These are phyloP conservation scores for Rhizophagus clarus DNA, from an alignment of 192 early-diverging fungal species.

Conservation along the genomic window DNA sequence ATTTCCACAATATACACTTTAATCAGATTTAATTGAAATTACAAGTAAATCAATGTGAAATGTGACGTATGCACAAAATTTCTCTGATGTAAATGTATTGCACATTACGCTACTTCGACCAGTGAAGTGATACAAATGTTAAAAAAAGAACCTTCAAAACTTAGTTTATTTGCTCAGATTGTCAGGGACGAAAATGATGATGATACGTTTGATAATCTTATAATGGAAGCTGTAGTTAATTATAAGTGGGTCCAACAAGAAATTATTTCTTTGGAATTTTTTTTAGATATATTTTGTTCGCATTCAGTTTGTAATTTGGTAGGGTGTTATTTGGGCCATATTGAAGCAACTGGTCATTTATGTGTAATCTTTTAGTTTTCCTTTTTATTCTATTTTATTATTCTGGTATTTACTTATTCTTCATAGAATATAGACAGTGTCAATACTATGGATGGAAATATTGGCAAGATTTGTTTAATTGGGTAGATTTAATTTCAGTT, in stretches of 20 bases:
- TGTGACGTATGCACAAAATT: too few relatives aligned
- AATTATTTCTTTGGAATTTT: not conserved
- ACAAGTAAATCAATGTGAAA: too few relatives aligned
- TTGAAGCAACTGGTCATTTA: not conserved
- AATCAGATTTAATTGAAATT: too few relatives aligned
- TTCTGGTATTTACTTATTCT: not conserved
- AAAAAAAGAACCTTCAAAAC: not conserved
- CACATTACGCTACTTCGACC: too few relatives aligned
- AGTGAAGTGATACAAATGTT: too few relatives aligned
- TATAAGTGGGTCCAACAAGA: not conserved
- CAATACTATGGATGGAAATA: not conserved
- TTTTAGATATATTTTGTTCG: not conserved
- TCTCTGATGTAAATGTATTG: too few relatives aligned
- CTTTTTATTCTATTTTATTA: not conserved
- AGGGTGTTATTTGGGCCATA: not conserved
- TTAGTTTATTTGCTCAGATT: not conserved
- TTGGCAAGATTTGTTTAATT: not conserved
- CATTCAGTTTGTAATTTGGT: not conserved
- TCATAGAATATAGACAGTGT: not conserved
- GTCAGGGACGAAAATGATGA: not conserved
- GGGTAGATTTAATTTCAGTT: not conserved
- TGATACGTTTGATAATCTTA: not conserved
- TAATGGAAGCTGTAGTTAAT: not conserved
- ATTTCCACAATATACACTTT: too few relatives aligned
- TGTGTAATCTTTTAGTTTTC: not conserved